Evolutionary conservation across 2,329 filamentous ascomycete genomes (phyloP).

Genomic region (Botrytis squamosa): DNA sequence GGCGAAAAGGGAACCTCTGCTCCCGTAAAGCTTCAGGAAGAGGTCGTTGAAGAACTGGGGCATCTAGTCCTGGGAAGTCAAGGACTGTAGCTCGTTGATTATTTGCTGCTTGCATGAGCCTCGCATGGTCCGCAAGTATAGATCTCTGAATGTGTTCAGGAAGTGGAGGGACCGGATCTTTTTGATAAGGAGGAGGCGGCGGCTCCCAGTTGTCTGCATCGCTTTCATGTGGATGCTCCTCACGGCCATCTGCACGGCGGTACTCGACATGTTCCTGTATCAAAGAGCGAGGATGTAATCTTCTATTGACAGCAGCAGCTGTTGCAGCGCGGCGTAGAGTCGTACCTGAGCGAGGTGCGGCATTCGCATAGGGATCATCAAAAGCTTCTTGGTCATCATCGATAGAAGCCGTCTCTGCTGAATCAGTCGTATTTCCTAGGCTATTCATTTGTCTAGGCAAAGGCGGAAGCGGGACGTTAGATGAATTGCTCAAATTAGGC

Average conservation of each 20-base stretch:
- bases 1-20: conserved; percentile 37
- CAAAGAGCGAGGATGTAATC: conserved; percentile 59
- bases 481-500: conserved; percentile 27
- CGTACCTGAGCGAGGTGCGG: conserved; percentile 66
- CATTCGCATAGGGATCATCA: conserved; percentile 71
- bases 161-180: conserved; percentile 48
- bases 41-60: conserved; percentile 30
- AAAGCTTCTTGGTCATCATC: conserved; percentile 50
- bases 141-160: conserved; percentile 40
- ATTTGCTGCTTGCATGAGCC: conserved; percentile 33
- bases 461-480: conserved; percentile 24
- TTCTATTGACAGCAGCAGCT: conserved; percentile 71
- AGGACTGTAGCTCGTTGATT: conserved; percentile 31
- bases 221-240: conserved; percentile 78
- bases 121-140: conserved; percentile 36
- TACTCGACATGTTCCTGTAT: conserved; percentile 58
- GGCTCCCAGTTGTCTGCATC: conserved; percentile 88
- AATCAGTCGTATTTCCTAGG: conserved; percentile 26
- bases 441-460: conserved; percentile 28
- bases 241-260: conserved; percentile 65
- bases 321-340: conserved; percentile 72
- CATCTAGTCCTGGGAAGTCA: conserved; percentile 33
- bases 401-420: conserved; percentile 33
- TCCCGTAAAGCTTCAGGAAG: conserved; percentile 32
- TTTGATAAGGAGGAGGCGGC: conserved; percentile 76